Base-by-base conservation (phyloP, 2,329 filamentous ascomycete genomes). In the Fusarium haematococcum region DNA sequence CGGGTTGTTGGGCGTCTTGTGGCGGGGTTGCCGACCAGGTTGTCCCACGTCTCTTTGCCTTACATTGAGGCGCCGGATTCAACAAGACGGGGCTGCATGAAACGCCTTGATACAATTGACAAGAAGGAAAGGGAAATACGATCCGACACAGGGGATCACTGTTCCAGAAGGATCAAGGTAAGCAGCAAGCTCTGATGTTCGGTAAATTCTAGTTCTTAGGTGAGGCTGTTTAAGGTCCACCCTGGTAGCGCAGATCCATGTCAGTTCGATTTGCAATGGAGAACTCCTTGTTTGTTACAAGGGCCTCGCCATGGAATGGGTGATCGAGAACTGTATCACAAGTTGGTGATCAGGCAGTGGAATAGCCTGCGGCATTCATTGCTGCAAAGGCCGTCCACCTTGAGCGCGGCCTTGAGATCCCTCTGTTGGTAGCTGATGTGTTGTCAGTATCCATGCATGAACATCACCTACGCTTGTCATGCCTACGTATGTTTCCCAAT, bases 1-100 rank as follows among this genome's bases (percentile, higher is more conserved):
- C 43, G 45, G 68, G 63, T 69, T 69, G 61, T 68, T 52, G 67
- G 68, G 57, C 30, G 63, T 65, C 65, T 50, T 14, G 68, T 70
- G 61, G 69, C 67, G 69, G 71, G 69, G 67, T 70, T 68, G 35
- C 50, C 65, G 27, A 50, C 52, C 37, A 57, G 45, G 33, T 37
- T 65, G 63, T 65, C 63, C 52, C 39, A 64, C 60, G 60, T 52
- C 60, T 41, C 20, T 33, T 41, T 54, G 25, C 35, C 23, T 56
- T 33, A 30, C 23, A 23, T 25, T 57, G 45, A 45, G 8, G 48
- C 48, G 14, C n/a, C 4, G 11, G 37, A 43, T 20, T 57, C 37
- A 39, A 41, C n/a, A 54, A 37, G 45, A 52, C 16, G 25, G 18
- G 37, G 57, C 37, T 63, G 45, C 13, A 54, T 45, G 61, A 57